Conservation (phyloP, 148 eudicot species). For the Salicornia ramosissima region DNA sequence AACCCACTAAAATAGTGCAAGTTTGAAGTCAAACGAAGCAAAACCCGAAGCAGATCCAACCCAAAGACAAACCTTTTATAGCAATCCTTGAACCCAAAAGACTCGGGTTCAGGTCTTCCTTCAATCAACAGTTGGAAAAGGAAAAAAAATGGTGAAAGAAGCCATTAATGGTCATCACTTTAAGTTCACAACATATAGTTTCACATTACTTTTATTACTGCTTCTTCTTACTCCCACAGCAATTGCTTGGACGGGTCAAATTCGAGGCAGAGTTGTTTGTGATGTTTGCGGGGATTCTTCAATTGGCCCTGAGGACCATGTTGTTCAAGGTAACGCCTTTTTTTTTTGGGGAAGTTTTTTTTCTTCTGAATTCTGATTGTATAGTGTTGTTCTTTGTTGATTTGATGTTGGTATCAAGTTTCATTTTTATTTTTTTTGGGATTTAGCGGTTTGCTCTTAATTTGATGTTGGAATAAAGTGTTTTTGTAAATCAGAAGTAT, state of each 20-base stretch:
- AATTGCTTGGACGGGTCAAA: conserved; percentile 84
- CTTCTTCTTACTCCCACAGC: conserved; percentile 12
- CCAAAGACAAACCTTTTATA: neutral
- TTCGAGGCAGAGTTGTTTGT: conserved; percentile 86
- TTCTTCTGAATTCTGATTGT: neutral
- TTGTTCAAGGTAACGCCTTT: conserved; percentile 47
- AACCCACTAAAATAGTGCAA: too few relatives aligned
- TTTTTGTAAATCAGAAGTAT: conserved; percentile 5
- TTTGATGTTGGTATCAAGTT: neutral
- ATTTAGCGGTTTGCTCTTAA: neutral
- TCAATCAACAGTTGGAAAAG: neutral
- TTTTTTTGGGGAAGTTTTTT: neutral
- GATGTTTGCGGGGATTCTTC: conserved; percentile 94
- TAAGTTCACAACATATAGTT: neutral
- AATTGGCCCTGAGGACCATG: conserved; percentile 91
- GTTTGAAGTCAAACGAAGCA: neutral
- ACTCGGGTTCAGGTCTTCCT: conserved; percentile 1
- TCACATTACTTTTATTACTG: neutral
- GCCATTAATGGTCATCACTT: neutral
- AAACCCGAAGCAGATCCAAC: neutral
- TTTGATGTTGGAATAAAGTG: too few relatives aligned
- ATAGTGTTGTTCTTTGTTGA: neutral
- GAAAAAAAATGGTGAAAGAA: conserved; percentile 18
- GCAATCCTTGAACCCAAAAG: conserved; percentile 4
- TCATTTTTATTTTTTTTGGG: neutral